These are phyloP conservation scores for Salix exigua DNA, from an alignment of 345 rosid species.

Conservation along the genomic window DNA sequence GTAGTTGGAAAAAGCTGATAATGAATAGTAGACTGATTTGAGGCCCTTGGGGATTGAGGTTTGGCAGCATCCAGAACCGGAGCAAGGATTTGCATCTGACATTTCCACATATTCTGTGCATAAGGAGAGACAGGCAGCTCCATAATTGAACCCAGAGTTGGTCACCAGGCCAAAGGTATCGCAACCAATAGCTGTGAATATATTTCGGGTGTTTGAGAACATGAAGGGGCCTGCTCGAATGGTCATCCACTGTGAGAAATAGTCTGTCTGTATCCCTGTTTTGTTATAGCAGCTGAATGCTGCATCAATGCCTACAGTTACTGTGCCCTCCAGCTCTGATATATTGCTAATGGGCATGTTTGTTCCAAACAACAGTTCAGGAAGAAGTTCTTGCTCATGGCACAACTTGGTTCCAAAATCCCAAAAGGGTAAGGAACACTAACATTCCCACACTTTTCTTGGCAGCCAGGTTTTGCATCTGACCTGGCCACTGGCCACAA, in stretches of 20 bases:
- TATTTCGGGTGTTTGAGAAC: slow-evolving; percentile 10
- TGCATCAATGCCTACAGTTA: background rate
- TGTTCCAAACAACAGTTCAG: background rate
- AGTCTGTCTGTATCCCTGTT: background rate
- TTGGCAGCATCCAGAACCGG: background rate
- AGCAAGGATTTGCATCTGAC: background rate
- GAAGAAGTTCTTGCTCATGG: no score
- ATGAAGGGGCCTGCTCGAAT: slow-evolving; percentile 11
- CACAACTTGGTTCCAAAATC: no score
- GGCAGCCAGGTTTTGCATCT: no score
- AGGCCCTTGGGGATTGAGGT: background rate
- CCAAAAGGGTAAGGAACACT: no score
- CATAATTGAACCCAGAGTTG: no score
- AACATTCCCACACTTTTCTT: no score
- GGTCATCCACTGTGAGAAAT: no score
- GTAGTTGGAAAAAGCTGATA: background rate
- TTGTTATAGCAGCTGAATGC: slow-evolving; percentile 10
- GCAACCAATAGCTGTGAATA: slow-evolving; percentile 28
- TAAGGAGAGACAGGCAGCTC: no score
- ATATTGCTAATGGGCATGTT: background rate
- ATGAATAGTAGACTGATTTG: background rate
- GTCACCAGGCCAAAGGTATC: background rate
- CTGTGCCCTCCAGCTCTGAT: slow-evolving; percentile 1
- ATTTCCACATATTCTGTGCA: no score
- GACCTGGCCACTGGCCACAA: background rate